These are phyloP conservation scores for Pseudogymnoascus sp. DNA, from an alignment of 2,329 filamentous ascomycete species.

Conservation along the genomic window DNA sequence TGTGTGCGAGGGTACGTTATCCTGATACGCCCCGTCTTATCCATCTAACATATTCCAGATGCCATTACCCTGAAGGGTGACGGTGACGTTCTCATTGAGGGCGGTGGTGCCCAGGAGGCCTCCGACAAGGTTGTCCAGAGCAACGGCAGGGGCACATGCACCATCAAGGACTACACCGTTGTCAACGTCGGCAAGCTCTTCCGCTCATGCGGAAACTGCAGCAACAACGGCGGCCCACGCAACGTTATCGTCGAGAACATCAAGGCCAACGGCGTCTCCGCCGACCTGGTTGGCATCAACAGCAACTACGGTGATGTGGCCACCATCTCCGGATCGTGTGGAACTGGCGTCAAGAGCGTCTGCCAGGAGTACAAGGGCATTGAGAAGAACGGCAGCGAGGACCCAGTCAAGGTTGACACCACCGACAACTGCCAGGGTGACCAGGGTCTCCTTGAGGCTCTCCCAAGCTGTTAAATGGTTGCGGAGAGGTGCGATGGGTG, in stretches of 20 bases:
- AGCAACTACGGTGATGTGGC: slow-evolving; percentile 34
- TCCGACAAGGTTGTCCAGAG: slow-evolving; percentile 33
- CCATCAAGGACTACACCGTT: slow-evolving; percentile 33
- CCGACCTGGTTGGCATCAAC: slow-evolving; percentile 32
- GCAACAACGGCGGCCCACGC: slow-evolving; percentile 25
- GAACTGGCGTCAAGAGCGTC: slow-evolving; percentile 17
- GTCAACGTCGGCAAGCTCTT: slow-evolving; percentile 38
- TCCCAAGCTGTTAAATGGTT: slow-evolving; percentile 15
- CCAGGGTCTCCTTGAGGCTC: slow-evolving; percentile 11
- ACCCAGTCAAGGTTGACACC: slow-evolving; percentile 13
- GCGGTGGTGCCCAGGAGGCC: slow-evolving; percentile 31
- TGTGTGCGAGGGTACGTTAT: slow-evolving; percentile 19
- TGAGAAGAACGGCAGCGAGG: slow-evolving; percentile 13
- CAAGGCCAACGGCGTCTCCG: slow-evolving; percentile 27
- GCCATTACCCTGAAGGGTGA: slow-evolving; percentile 30
- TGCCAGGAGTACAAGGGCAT: slow-evolving; percentile 22
- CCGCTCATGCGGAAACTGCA: slow-evolving; percentile 41
- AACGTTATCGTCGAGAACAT: slow-evolving; percentile 28
- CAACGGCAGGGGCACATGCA: slow-evolving; percentile 30
- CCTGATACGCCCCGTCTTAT: background rate
- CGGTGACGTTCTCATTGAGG: slow-evolving; percentile 30
- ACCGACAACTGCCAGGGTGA: slow-evolving; percentile 14
- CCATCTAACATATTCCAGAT: slow-evolving; percentile 33
- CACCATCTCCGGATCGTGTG: slow-evolving; percentile 23
- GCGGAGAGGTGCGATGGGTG: background rate